These are phyloP conservation scores for Colletotrichum limetticola DNA, from an alignment of 2,329 filamentous ascomycete species.

Conservation along the genomic window DNA sequence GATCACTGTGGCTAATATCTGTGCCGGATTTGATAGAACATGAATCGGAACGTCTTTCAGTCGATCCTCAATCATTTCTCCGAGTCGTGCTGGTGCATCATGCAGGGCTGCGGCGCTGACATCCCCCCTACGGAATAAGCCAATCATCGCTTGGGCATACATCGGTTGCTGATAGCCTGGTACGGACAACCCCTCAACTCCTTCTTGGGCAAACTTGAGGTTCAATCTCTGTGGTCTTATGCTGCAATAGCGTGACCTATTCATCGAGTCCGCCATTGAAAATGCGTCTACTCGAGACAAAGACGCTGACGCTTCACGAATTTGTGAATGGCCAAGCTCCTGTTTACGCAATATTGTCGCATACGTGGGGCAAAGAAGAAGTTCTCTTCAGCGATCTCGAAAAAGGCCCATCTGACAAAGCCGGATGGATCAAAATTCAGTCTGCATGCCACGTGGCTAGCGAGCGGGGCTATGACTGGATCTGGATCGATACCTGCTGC, in stretches of 20 bases:
- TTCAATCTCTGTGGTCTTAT: background rate
- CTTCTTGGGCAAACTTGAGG: too few species aligned
- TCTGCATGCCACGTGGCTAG: slow-evolving; percentile 32
- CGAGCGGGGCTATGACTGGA: slow-evolving; percentile 41
- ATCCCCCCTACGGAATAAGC: background rate
- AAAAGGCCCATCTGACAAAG: background rate
- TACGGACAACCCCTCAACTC: background rate
- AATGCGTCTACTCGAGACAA: background rate
- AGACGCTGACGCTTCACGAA: background rate
- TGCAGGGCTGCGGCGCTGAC: background rate
- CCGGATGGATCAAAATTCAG: slow-evolving; percentile 38
- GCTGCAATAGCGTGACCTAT: rapidly evolving
- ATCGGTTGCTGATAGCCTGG: background rate
- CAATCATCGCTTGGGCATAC: slow-evolving; percentile 23
- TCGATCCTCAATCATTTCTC: too few species aligned
- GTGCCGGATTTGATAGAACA: too few species aligned
- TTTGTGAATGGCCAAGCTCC: slow-evolving; percentile 19
- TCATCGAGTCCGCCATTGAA: too few species aligned
- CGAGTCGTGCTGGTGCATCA: background rate
- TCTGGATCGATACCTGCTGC: slow-evolving; percentile 51
- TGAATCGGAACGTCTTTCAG: too few species aligned
- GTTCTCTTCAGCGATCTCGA: slow-evolving; percentile 39
- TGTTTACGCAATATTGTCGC: slow-evolving; percentile 43
- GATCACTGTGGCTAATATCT: too few species aligned
- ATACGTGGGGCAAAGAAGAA: slow-evolving; percentile 42